phyloP scores from a whole-genome alignment of 2,329 filamentous ascomycete species.

The Penicillium sp. region DNA sequence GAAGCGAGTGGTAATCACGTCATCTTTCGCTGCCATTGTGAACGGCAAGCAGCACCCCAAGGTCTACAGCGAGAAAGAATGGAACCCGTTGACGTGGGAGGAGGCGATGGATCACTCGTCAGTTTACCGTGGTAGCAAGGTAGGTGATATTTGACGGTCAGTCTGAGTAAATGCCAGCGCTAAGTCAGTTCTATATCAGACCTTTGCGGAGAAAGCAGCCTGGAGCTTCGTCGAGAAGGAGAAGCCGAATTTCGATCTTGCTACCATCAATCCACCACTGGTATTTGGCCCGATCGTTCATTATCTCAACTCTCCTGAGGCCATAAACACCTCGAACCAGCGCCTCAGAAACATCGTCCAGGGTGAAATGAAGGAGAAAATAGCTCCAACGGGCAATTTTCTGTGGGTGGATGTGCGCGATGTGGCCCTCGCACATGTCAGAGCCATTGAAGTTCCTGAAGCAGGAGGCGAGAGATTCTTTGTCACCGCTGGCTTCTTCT shows the following conservation, averaged over 20 bases:
- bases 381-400: conserved; percentile 59
- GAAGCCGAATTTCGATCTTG: conserved; percentile 59
- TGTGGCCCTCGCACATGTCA: conserved; percentile 50
- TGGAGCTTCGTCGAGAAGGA: conserved; percentile 63
- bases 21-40: conserved; percentile 67
- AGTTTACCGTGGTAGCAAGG: conserved; percentile 56
- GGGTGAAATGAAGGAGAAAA: conserved; percentile 59
- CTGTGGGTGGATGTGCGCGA: conserved; percentile 58
- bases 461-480: conserved; percentile 51
- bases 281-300: conserved; percentile 65
- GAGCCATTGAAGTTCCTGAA: conserved; percentile 47
- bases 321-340: conserved; percentile 71
- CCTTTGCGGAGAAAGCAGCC: conserved; percentile 65
- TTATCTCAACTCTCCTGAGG: conserved; percentile 62
- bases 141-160: conserved; percentile 17
- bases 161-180: neutral
- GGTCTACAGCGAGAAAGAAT: conserved; percentile 41
- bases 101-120: conserved; percentile 38
- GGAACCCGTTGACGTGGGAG: conserved; percentile 48
- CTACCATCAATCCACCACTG: conserved; percentile 62
- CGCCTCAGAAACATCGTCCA: conserved; percentile 63
- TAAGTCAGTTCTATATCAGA: conserved; percentile 23
- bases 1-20: conserved; percentile 70
- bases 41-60: conserved; percentile 44
- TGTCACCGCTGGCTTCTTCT: conserved; percentile 42